phyloP scores from a whole-genome alignment of 2,329 filamentous ascomycete genomes.

The Trichoderma cornu-damae region DNA sequence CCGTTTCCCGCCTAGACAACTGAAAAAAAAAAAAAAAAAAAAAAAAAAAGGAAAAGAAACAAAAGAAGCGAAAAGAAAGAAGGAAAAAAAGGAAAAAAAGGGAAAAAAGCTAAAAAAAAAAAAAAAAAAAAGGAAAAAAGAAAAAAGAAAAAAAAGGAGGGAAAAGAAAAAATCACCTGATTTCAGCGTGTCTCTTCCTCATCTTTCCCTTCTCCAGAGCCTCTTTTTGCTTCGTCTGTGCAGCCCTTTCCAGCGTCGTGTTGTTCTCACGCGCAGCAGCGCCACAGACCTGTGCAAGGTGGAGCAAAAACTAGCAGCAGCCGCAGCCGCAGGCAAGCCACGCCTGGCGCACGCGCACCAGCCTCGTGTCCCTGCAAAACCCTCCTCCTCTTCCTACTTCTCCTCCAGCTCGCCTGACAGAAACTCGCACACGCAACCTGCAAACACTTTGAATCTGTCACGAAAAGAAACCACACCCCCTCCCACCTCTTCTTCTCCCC shows the following conservation, averaged over 20 bases:
- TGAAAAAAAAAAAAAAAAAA: neutral
- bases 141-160: neutral
- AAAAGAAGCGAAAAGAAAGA: neutral
- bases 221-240: neutral
- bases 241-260: neutral
- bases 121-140: neutral
- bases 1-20: constrained; percentile 12
- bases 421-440: neutral
- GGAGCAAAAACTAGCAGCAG: neutral
- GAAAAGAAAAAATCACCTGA: too few species aligned
- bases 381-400: neutral
- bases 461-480: neutral
- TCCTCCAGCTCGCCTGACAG: constrained; percentile 7
- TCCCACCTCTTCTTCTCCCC: neutral
- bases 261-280: neutral
- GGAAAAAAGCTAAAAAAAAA: neutral
- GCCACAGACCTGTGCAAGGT: too few species aligned
- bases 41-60: neutral
- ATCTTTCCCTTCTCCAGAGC: neutral
- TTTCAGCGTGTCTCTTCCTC: neutral
- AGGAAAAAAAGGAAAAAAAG: neutral
- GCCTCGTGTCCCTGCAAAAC: constrained; percentile 14
- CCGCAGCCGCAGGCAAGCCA: constrained; percentile 5
- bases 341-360: constrained; percentile 17
- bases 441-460: neutral